phyloP scores from a whole-genome alignment of 148 eudicot genomes.

The Camellia lanceoleosa region DNA sequence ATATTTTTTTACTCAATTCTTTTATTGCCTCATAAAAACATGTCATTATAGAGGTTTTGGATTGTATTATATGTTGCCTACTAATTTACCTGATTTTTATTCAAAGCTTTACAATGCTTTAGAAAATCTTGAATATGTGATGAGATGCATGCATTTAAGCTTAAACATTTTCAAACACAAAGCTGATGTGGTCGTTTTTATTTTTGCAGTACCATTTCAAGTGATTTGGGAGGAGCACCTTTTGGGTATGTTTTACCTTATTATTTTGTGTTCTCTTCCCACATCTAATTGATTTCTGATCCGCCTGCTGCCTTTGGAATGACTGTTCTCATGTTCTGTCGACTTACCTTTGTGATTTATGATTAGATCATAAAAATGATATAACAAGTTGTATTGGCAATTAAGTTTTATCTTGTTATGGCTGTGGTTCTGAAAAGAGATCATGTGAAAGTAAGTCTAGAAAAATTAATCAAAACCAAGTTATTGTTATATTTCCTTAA shows the following conservation, averaged over 20 bases:
- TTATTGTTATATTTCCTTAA: not conserved
- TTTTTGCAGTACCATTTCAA: constrained; percentile 69
- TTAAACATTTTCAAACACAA: not conserved
- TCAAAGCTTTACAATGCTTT: not conserved
- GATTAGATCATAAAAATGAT: not conserved
- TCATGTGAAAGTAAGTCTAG: not conserved
- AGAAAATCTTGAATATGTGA: not conserved
- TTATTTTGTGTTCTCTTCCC: not conserved
- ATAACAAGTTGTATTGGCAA: not conserved
- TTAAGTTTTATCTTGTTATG: not conserved
- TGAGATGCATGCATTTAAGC: not conserved
- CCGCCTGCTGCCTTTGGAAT: not conserved
- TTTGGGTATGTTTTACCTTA: constrained; percentile 59
- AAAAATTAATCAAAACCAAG: not conserved
- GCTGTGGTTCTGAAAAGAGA: not conserved
- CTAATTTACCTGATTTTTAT: not conserved
- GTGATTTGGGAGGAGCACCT: constrained; percentile 81
- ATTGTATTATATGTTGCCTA: not conserved
- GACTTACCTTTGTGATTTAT: not conserved
- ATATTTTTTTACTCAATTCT: no score
- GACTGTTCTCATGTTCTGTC: not conserved
- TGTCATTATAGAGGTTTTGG: not conserved
- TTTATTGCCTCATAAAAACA: not conserved
- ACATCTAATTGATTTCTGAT: not conserved
- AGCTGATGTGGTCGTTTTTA: not conserved